Conservation (phyloP, 2,329 filamentous ascomycete genomes). For the Trichoderma koningii region DNA sequence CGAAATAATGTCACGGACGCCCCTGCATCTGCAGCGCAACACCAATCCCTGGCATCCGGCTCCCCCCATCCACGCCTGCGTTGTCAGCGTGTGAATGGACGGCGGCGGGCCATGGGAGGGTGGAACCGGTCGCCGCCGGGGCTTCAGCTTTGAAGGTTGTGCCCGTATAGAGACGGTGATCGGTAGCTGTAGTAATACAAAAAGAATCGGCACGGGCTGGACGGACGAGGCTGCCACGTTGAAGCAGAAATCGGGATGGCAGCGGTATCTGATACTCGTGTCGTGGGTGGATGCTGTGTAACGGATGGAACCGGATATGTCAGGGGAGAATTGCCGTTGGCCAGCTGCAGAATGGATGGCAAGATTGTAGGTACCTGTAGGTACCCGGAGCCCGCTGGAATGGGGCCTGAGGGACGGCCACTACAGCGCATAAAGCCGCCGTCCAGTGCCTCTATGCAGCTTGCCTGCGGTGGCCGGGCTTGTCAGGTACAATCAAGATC, state of each 20-base stretch:
- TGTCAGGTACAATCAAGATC: slow-evolving; percentile 6
- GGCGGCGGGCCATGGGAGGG: background rate
- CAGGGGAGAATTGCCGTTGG: background rate
- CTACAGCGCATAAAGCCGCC: background rate
- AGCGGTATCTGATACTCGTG: background rate
- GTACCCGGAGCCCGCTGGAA: background rate
- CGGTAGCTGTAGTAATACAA: background rate
- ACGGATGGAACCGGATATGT: background rate
- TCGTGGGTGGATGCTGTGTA: slow-evolving; percentile 14
- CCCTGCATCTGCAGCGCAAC: slow-evolving; percentile 24
- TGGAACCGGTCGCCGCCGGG: background rate
- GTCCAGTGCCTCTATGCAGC: background rate
- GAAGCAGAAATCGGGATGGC: too few relatives aligned
- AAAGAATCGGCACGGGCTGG: background rate
- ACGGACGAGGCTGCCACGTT: background rate
- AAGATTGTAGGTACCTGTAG: background rate
- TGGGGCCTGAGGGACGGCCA: background rate
- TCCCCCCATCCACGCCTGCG: slow-evolving; percentile 1
- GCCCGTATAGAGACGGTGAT: background rate
- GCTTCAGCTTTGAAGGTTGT: slow-evolving; percentile 15
- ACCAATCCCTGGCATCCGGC: background rate
- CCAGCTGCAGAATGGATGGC: background rate
- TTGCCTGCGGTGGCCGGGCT: background rate
- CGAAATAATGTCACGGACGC: background rate
- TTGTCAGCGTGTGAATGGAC: slow-evolving; percentile 21